phyloP scores from a whole-genome alignment of 2,329 filamentous ascomycete species.

The Arthrobotrys megalospora region DNA sequence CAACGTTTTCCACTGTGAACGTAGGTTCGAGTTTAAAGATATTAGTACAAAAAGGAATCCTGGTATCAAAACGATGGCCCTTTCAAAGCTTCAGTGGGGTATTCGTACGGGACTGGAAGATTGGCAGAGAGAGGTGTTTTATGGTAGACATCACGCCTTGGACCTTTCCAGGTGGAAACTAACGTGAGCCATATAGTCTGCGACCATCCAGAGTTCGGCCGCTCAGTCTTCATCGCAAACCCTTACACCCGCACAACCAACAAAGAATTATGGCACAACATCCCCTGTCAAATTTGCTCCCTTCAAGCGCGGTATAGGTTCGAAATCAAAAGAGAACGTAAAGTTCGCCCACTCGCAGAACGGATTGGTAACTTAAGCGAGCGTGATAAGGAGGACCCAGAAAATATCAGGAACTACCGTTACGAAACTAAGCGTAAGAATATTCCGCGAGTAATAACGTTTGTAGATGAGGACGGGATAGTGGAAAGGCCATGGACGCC shows the following conservation, averaged over 20 bases:
- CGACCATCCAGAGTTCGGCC: constrained; percentile 43
- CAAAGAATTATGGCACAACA: constrained; percentile 20
- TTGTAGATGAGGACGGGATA: constrained; percentile 36
- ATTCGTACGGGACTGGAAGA: neutral
- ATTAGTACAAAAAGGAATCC: neutral
- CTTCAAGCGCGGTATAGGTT: constrained; percentile 42
- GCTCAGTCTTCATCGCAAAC: constrained; percentile 40
- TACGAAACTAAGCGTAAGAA: neutral
- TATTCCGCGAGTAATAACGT: constrained; percentile 20
- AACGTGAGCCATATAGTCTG: constrained; percentile 23
- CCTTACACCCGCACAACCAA: constrained; percentile 36
- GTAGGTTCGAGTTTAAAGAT: constrained; percentile 40
- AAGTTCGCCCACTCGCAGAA: neutral
- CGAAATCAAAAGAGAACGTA: constrained; percentile 32
- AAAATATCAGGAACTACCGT: neutral
- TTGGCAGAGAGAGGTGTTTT: constrained; percentile 28
- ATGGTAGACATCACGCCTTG: constrained; percentile 14
- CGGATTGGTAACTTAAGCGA: neutral
- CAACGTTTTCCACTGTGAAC: neutral
- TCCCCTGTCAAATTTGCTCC: constrained; percentile 47
- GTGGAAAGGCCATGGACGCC: constrained; percentile 32
- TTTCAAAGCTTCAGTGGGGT: neutral
- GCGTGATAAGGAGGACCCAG: constrained; percentile 27
- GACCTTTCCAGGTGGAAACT: neutral
- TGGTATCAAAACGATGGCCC: constrained; percentile 7